Base-by-base conservation (phyloP, 495 filamentous ascomycete species). In the Filosporella fistucella region DNA sequence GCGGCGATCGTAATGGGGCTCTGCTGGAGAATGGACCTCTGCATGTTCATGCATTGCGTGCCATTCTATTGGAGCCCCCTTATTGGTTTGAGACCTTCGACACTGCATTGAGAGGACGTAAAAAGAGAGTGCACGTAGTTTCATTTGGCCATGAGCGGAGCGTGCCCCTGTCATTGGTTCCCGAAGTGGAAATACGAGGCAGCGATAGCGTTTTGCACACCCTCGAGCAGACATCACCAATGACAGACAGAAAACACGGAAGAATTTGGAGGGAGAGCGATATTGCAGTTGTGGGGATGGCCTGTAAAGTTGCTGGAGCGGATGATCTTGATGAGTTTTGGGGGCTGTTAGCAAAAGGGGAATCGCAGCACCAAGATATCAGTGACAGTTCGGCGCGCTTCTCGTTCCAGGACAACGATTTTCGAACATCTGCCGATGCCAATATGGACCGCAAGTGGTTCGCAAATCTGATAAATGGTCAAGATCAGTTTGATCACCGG, bases 211-310 rank as follows among this genome's bases (percentile, higher is more conserved):
- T n/a, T n/a, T n/a, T n/a, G n/a, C n/a, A n/a, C n/a, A n/a, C n/a
- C n/a, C n/a, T n/a, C n/a, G n/a, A n/a, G n/a, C n/a, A n/a, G n/a
- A n/a, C n/a, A n/a, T n/a, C n/a, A n/a, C n/a, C n/a, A n/a, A n/a
- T n/a, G n/a, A n/a, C n/a, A n/a, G n/a, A n/a, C n/a, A n/a, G n/a
- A n/a, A n/a, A n/a, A n/a, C n/a, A n/a, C n/a, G n/a, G n/a, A n/a
- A n/a, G n/a, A n/a, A n/a, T n/a, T n/a, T n/a, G n/a, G n/a, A n/a
- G 21, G 21, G 39, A 64, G 16, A 48, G 60, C 21, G 70, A 67
- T 17, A 71, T 80, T 42, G 76, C 76, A 1, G 63, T 80, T 4
- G 58, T 80, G 16, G 75, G 76, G 1, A 76, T 77, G 72, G 64
- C 74, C 0, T 64, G 63, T 40, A 67, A 71, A 1, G 60, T 70